A percentile compares a stretch with the other conserved stretches of the same genome.
These are phyloP conservation scores for Mallotus japonicus DNA, from an alignment of 441 rosid species.

Conservation along the genomic window DNA sequence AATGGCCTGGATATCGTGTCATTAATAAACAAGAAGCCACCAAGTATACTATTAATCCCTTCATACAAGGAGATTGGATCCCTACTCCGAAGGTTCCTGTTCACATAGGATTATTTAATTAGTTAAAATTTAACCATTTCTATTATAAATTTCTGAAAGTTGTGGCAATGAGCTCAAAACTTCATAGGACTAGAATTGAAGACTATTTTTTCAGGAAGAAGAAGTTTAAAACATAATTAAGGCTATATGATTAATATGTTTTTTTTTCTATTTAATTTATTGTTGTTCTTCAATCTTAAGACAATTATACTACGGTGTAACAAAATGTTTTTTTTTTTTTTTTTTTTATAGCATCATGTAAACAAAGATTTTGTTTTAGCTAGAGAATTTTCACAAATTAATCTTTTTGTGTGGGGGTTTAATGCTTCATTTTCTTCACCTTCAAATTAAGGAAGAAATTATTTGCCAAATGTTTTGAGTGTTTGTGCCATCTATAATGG, in stretches of 20 bases:
- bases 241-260: no score
- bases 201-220: no score
- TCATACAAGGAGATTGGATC: conserved; percentile 65
- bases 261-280: neutral
- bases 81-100: conserved; percentile 36
- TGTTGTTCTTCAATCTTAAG: neutral
- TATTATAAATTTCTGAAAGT: neutral
- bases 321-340: neutral
- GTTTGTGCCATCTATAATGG: no score
- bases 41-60: conserved; percentile 50
- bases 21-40: conserved; percentile 46
- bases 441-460: no score
- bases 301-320: neutral
- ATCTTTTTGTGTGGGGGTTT: neutral
- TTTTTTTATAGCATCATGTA: neutral
- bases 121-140: neutral
- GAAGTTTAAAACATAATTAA: no score
- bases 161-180: neutral
- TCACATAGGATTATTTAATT: conserved; percentile 35
- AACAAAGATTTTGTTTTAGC: neutral
- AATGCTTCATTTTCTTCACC: no score
- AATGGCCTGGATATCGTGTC: conserved; percentile 61
- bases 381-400: neutral
- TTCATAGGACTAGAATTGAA: neutral
- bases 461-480: no score